Evolutionary conservation across 805 yeast genomes (phyloP).

Genomic region (Lipomyces spencermartinsiae): DNA sequence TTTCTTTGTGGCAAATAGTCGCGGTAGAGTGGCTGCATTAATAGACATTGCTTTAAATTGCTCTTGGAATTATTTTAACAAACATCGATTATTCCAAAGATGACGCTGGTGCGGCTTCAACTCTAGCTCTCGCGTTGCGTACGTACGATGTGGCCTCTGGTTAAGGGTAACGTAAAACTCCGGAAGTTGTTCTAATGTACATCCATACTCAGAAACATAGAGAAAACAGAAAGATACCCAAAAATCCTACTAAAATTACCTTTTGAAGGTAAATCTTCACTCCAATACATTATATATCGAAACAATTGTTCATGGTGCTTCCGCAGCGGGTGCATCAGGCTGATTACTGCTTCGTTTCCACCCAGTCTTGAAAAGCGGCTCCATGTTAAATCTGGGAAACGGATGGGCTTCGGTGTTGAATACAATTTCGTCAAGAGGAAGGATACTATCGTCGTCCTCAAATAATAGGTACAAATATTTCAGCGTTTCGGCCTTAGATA

Average conservation of each 20-base stretch:
- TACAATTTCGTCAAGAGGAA: constrained; percentile 72
- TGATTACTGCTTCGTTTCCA: constrained; percentile 22
- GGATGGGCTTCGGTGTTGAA: constrained; percentile 96
- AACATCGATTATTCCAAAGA: too few relatives aligned
- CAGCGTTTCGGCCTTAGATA: constrained; percentile 72
- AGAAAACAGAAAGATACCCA: neutral
- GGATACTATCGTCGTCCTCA: constrained; percentile 66
- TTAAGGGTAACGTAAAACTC: too few relatives aligned
- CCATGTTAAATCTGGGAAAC: constrained; percentile 58
- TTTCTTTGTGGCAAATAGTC: neutral
- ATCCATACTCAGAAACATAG: neutral
- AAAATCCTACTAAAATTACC: neutral
- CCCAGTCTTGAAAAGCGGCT: constrained; percentile 32
- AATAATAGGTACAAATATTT: constrained; percentile 82
- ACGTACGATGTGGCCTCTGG: too few relatives aligned
- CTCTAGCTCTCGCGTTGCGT: too few relatives aligned
- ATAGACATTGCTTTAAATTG: neutral
- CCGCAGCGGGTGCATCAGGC: neutral
- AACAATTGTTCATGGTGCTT: neutral
- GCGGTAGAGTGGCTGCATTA: neutral
- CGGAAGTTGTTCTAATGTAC: neutral
- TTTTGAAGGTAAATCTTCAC: neutral
- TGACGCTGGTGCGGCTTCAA: too few relatives aligned
- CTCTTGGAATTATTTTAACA: neutral
- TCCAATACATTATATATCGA: neutral